Percentiles rank a stretch among this genome's conserved stretches.
Conservation (phyloP, 2,329 filamentous ascomycete species). For the Diaporthe vaccinii region DNA sequence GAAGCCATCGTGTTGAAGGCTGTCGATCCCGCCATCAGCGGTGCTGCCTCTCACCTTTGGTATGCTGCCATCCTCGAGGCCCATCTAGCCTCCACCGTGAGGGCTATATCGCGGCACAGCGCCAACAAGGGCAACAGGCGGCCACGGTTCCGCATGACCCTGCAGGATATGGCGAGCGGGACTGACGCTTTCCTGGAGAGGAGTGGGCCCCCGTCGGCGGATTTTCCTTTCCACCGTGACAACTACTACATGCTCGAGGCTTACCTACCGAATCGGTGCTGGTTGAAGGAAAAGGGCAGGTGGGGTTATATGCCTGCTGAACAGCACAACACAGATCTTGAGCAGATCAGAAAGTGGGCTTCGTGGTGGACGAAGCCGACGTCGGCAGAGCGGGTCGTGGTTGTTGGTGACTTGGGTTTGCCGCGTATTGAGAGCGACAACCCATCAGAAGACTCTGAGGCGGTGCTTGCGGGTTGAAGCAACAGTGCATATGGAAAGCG, state of each 20-base stretch:
- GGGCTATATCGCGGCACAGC: slow-evolving; percentile 54
- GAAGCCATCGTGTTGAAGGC: slow-evolving; percentile 60
- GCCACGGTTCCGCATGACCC: slow-evolving; percentile 51
- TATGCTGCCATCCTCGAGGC: slow-evolving; percentile 58
- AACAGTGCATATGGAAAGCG: background rate
- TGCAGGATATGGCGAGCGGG: slow-evolving; percentile 57
- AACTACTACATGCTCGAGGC: slow-evolving; percentile 71
- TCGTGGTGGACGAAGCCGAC: slow-evolving; percentile 19
- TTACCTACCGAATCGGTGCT: slow-evolving; percentile 69
- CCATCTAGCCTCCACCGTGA: slow-evolving; percentile 49
- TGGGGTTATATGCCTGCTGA: slow-evolving; percentile 64
- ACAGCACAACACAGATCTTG: slow-evolving; percentile 56
- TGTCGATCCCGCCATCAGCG: slow-evolving; percentile 49
- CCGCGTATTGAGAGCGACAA: background rate
- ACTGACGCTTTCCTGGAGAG: slow-evolving; percentile 65
- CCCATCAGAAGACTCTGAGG: background rate
- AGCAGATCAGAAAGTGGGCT: slow-evolving; percentile 47
- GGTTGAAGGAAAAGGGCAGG: slow-evolving; percentile 58
- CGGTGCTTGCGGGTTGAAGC: background rate
- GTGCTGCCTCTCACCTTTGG: slow-evolving; percentile 54
- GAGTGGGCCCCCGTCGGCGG: slow-evolving; percentile 63
- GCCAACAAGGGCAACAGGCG: slow-evolving; percentile 63
- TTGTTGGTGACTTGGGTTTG: background rate
- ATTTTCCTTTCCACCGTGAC: slow-evolving; percentile 68
- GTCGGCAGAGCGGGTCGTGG: background rate